Evolutionary conservation across 2,329 filamentous ascomycete species (phyloP).

Genomic region (Monosporascus sp.): DNA sequence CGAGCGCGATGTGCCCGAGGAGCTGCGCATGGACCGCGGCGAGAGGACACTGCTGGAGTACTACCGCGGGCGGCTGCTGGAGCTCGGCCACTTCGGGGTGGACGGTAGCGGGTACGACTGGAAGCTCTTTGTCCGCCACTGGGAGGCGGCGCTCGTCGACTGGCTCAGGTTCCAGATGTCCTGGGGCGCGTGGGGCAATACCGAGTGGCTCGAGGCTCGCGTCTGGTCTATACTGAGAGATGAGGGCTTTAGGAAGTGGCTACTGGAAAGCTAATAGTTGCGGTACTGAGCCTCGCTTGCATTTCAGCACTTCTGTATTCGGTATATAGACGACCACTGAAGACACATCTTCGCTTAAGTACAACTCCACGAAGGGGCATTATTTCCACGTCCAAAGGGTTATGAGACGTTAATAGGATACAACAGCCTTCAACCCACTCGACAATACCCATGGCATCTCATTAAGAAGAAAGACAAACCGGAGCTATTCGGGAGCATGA

Average conservation of each 20-base stretch:
- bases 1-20: slow-evolving; percentile 24
- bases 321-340: no score
- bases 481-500: no score
- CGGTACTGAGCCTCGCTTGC: no score
- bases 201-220: slow-evolving; percentile 50
- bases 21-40: slow-evolving; percentile 43
- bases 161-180: slow-evolving; percentile 60
- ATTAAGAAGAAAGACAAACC: no score
- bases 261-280: slow-evolving; percentile 16
- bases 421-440: no score
- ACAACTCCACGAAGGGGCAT: no score
- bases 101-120: slow-evolving; percentile 42
- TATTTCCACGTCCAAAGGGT: no score
- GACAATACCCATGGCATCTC: no score
- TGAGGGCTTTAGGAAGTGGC: slow-evolving; percentile 39
- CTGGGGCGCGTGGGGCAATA: slow-evolving; percentile 59
- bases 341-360: no score
- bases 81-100: slow-evolving; percentile 7
- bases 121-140: slow-evolving; percentile 51
- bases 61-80: slow-evolving; percentile 39
- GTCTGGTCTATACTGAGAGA: slow-evolving; percentile 45
- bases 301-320: no score
- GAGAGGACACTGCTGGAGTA: slow-evolving; percentile 46
- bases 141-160: slow-evolving; percentile 63
- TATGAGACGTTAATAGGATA: no score